Evolutionary conservation across 495 filamentous ascomycete genomes (phyloP).

Genomic region (Xylaria acuta): DNA sequence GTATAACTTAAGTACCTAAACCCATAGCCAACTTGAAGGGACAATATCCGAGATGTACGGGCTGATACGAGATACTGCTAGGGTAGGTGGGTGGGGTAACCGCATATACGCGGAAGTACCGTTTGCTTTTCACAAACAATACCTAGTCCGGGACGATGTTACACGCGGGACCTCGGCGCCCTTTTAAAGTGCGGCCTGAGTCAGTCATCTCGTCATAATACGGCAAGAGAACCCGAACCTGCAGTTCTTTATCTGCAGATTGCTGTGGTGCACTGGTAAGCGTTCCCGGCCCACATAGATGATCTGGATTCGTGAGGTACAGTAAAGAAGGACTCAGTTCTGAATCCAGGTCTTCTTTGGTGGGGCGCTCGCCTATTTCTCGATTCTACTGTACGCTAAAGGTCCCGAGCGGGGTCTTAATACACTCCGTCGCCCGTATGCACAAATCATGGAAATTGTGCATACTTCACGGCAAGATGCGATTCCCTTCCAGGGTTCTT

Average conservation of each 20-base stretch:
- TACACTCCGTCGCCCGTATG: neutral
- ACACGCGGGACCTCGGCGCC: neutral
- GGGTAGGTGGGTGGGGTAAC: too few species aligned
- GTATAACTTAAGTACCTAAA: neutral
- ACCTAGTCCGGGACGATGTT: neutral
- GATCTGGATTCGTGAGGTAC: constrained; percentile 6
- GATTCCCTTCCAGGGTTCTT: neutral
- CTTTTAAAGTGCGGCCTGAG: neutral
- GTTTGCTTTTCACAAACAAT: neutral
- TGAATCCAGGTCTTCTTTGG: neutral
- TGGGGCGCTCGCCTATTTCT: constrained; percentile 1
- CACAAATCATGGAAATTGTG: constrained; percentile 7
- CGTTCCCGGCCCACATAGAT: neutral
- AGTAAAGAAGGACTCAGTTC: too few species aligned
- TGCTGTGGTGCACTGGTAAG: neutral
- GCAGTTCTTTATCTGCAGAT: neutral
- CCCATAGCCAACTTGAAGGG: neutral
- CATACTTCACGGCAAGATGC: neutral
- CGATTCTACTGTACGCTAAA: neutral
- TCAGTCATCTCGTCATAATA: neutral
- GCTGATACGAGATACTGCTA: neutral
- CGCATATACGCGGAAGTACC: neutral
- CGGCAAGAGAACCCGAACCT: neutral
- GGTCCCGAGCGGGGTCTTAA: neutral
- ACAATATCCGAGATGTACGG: neutral